Evolutionary conservation across 495 filamentous ascomycete genomes (phyloP).

Genomic region (Talaromyces trachyspermus): DNA sequence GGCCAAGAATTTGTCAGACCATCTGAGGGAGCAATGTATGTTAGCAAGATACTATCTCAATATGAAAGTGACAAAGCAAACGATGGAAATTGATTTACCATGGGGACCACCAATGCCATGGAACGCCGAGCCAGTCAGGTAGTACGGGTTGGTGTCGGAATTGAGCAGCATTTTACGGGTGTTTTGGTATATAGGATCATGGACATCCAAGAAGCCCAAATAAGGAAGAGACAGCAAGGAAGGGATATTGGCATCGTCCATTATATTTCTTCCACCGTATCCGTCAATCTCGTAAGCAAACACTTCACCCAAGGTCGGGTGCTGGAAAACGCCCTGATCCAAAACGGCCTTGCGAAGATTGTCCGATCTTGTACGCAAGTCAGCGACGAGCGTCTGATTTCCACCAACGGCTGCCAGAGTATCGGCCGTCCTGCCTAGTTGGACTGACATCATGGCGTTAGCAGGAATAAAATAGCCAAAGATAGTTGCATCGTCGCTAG

Average conservation of each 20-base stretch:
- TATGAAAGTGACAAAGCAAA: background rate
- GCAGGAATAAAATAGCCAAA: constrained; percentile 92
- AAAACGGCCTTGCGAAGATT: constrained; percentile 69
- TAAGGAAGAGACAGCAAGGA: constrained; percentile 81
- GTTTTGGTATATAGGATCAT: constrained; percentile 73
- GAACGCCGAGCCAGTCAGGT: constrained; percentile 69
- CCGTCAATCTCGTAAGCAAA: constrained; percentile 98
- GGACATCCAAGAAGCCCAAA: constrained; percentile 66
- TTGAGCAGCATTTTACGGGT: constrained; percentile 86
- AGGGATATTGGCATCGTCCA: constrained; percentile 97
- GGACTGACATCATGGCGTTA: constrained; percentile 92
- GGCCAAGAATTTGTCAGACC: constrained; percentile 93
- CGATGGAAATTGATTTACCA: constrained; percentile 23
- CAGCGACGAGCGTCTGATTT: constrained; percentile 35
- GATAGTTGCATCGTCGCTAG: constrained; percentile 96
- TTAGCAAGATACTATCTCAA: constrained; percentile 6
- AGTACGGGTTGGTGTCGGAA: constrained; percentile 81
- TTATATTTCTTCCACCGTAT: constrained; percentile 81
- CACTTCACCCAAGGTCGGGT: constrained; percentile 76
- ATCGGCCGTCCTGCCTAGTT: constrained; percentile 69
- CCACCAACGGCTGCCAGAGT: constrained; percentile 55
- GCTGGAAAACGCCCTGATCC: constrained; percentile 83
- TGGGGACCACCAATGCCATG: constrained; percentile 81
- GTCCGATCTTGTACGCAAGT: constrained; percentile 58
- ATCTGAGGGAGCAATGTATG: constrained; percentile 35